phyloP scores from a whole-genome alignment of 1,284 basidiomycete genomes.

The Fomes fomentarius region DNA sequence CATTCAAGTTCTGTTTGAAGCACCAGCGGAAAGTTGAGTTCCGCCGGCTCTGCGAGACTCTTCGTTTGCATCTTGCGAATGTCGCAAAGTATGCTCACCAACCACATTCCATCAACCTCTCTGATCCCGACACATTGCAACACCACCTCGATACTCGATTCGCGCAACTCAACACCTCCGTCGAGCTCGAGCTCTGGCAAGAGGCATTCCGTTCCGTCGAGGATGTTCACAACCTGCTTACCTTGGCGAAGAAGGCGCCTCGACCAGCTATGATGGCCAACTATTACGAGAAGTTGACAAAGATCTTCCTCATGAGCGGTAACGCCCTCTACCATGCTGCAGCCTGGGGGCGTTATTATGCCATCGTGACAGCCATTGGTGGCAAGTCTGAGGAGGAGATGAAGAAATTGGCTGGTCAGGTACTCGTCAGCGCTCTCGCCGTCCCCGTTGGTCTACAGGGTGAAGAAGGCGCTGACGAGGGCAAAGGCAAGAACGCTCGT shows the following conservation, averaged over 20 bases:
- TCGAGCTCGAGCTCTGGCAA: constrained; percentile 99
- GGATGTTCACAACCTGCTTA: constrained; percentile 96
- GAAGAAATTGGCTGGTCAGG: constrained; percentile 86
- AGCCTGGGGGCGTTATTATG: constrained; percentile 90
- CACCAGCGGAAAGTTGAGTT: constrained; percentile 98
- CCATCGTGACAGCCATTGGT: constrained; percentile 66
- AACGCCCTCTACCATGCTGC: constrained; percentile 97
- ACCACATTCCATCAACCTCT: constrained; percentile 96
- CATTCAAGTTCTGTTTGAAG: constrained; percentile 95
- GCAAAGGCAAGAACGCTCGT: constrained; percentile 75
- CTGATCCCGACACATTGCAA: constrained; percentile 95
- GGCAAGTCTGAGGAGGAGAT: constrained; percentile 80
- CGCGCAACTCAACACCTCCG: constrained; percentile 96
- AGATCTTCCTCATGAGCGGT: constrained; percentile 93
- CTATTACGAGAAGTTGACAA: constrained; percentile 98
- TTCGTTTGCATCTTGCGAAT: constrained; percentile 93
- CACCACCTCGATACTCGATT: constrained; percentile 98
- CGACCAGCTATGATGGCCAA: constrained; percentile 98
- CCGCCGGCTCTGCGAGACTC: constrained; percentile 94
- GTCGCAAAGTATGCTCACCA: constrained; percentile 97
- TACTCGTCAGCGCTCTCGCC: constrained; percentile 91
- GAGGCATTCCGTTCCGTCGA: constrained; percentile 99
- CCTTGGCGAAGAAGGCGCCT: constrained; percentile 90
- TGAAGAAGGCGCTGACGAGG: constrained; percentile 66
- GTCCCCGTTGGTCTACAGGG: constrained; percentile 84